Evolutionary conservation across 2,329 filamentous ascomycete genomes (phyloP).

Genomic region (Colletotrichum chlorophyti): DNA sequence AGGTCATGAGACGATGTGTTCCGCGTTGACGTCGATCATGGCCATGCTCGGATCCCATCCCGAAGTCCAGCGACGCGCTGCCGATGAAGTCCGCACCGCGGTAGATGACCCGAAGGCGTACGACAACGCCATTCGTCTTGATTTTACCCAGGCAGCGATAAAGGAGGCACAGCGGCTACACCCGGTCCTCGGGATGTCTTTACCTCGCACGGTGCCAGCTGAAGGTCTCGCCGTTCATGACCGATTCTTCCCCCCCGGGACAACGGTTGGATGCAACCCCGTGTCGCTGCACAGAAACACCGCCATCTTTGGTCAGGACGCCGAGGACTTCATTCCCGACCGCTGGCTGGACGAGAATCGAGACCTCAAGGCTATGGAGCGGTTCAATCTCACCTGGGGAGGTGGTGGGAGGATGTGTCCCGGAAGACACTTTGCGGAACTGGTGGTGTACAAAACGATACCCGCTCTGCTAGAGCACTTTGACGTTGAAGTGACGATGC

Average conservation of each 20-base stretch:
- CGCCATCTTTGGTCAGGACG: slow-evolving; percentile 55
- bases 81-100: slow-evolving; percentile 35
- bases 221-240: slow-evolving; percentile 46
- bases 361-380: slow-evolving; percentile 48
- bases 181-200: slow-evolving; percentile 59
- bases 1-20: slow-evolving; percentile 61
- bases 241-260: slow-evolving; percentile 48
- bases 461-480: slow-evolving; percentile 51
- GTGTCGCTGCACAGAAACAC: slow-evolving; percentile 56
- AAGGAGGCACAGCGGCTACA: slow-evolving; percentile 58
- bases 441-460: slow-evolving; percentile 54
- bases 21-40: slow-evolving; percentile 56
- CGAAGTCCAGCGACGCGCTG: slow-evolving; percentile 39
- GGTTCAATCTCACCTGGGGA: slow-evolving; percentile 58
- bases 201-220: slow-evolving; percentile 52
- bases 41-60: slow-evolving; percentile 52
- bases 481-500: slow-evolving; percentile 47
- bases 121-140: slow-evolving; percentile 34
- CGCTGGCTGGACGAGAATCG: slow-evolving; percentile 52
- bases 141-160: slow-evolving; percentile 52
- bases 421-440: slow-evolving; percentile 56
- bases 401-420: slow-evolving; percentile 58
- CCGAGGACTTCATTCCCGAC: slow-evolving; percentile 50
- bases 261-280: slow-evolving; percentile 58
- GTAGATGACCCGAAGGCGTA: slow-evolving; percentile 30